Evolutionary conservation across 2,329 filamentous ascomycete species (phyloP), one percentile per base, ranked within the genome.

Genomic region (Phoma sp.): DNA sequence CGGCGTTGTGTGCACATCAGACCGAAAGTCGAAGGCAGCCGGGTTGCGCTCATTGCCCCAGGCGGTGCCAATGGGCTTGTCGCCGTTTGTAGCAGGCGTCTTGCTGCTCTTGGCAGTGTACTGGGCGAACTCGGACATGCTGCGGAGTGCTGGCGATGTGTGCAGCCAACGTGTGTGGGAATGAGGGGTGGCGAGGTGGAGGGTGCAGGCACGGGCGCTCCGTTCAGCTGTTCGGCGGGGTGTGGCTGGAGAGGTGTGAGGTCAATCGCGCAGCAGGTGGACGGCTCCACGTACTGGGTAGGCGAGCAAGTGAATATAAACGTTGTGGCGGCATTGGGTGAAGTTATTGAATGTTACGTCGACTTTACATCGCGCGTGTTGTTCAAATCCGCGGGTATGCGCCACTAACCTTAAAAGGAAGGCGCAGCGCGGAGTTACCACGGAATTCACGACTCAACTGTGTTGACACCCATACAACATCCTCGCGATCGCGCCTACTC

Each of bases 1-100:
- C 2, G 73, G 74, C 3, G 71, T 74, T 0, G 72, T 76, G 53
- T 71, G 70, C 31, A 74, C 72, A 52, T 76, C 72, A 38, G 82
- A 84, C 61, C 84, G 77, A 60, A 85, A 80, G 63, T 86, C 73
- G 64, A 84, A 84, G 48, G 84, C 82, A 2, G 84, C 81, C 1
- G 82, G 80, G 19, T 82, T 83, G 21, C 81, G 77, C 10, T 71
- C 60, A 3, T 71, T 62, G 69, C 78, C 69, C 73, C 73, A 76
- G 21, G 72, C 67, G 36, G 66, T 69, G 50, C 63, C 68, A 33
- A 63, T 58, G 9, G 52, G 44, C 15, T 40, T 39, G n/a, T 60
- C 47, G 24, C 61, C 65, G 43, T 67, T 65, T 0, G 57, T 35
- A 0, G 56, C 15, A 2, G 53, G 38, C 6, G 53, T 55, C 41